Evolutionary conservation across 768 basidiomycete genomes (phyloP), one percentile per base, ranked within the genome.

Genomic region (Cystobasidium ongulense): DNA sequence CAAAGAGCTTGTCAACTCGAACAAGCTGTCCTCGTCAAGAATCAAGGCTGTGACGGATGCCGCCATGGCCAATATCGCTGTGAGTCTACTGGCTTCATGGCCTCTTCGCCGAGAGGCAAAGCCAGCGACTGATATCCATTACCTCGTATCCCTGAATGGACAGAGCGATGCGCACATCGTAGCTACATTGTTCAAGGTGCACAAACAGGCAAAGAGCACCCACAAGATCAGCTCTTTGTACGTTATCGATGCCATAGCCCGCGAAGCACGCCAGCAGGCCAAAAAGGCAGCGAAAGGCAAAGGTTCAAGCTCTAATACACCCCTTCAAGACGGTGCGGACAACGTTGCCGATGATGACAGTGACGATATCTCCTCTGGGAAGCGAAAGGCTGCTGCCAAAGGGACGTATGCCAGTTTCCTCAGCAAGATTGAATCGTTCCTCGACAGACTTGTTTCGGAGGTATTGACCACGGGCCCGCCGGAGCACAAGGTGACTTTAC

Each of bases 221-320:
- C 84, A 85, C 75, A 95, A 97, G 80, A 86, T 94, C 74, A 87
- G 87, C 43, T 92, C 92, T 82, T 84, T 99, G 63, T 99, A 98
- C 82, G 87, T 89, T 46, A 91, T 99, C 80, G 94, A 99, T 82
- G 90, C 94, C 23, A 85, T 99, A 75, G 86, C 91, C 52, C 88
- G 95, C 73, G 92, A 89, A 21, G 91, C 92, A 23, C 85, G 87
- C 74, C 83, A 84, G 73, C 84, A 87, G 59, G 87, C 84, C 54
- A 87, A 83, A 78, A 85, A 85, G 75, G 89, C 89, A 76, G 75
- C 53, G 35, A 74, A 78, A 39, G 77, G 75, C 23, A 67, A 75
- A 11, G 70, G 53, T 11, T 71, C 68, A 23, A 71, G 21, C 53
- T 10, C 15, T 8, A 71, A 46, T 29, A 52, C 68, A 38, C 43